Conservation (phyloP, 352 stramenopile genomes). For the Pythium grandisporangium region DNA sequence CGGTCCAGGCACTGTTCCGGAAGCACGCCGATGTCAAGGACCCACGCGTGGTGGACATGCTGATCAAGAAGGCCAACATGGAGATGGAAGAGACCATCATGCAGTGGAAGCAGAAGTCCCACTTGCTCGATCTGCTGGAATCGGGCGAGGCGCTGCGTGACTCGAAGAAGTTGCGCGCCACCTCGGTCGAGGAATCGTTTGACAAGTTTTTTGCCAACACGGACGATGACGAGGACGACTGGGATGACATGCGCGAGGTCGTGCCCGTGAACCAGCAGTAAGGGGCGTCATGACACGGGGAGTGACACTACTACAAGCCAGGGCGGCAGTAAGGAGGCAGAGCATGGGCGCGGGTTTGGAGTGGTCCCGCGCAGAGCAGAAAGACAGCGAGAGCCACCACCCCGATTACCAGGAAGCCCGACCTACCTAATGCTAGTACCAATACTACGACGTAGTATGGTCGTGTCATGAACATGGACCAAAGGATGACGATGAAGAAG, state of each 20-base stretch:
- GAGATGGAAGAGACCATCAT: constrained; percentile 96
- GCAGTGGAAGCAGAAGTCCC: constrained; percentile 97
- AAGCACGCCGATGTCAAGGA: constrained; percentile 93
- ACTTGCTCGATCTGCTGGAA: constrained; percentile 86
- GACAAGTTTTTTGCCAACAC: constrained; percentile 77
- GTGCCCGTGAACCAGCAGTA: constrained; percentile 19
- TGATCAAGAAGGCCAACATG: constrained; percentile 98
- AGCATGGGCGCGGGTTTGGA: no score
- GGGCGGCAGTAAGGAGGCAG: no score
- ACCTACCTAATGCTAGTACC: no score
- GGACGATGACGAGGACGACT: constrained; percentile 64
- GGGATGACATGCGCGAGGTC: constrained; percentile 36
- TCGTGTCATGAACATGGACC: no score
- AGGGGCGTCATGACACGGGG: no score
- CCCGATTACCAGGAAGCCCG: no score
- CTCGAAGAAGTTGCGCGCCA: constrained; percentile 23
- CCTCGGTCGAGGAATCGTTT: constrained; percentile 50
- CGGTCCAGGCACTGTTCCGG: constrained; percentile 92
- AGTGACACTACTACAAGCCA: no score
- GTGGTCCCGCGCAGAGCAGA: no score
- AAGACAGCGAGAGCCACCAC: no score
- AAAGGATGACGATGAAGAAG: no score
- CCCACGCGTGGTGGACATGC: constrained; percentile 90
- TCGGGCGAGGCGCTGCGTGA: constrained; percentile 43
- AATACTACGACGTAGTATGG: no score